Base-by-base conservation (phyloP, 2,329 filamentous ascomycete genomes). In the Calcarisporium arbuscula region DNA sequence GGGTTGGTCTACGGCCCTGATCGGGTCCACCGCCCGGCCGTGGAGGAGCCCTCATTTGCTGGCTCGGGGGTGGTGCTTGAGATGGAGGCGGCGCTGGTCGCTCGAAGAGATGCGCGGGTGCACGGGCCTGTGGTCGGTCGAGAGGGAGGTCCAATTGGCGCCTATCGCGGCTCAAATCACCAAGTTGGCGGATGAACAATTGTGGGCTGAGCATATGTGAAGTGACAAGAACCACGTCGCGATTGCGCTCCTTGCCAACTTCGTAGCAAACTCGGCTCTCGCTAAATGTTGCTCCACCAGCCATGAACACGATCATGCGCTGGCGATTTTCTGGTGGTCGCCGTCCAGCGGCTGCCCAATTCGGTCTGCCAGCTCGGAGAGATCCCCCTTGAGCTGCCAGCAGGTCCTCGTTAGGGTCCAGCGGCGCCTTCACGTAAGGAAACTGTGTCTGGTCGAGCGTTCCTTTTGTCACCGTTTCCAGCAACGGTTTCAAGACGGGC, bases 211-310 rank as follows among this genome's bases (percentile, higher is more conserved):
- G 68, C 89, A 98, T 95, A 55, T 98, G 92, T 17, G 84, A 89
- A 1, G 86, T 92, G 14, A 82, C 77, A 5, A 98, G 74, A 55
- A 94, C 85, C n/a, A 96, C 67, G 48, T 98, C 92, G 44, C 83
- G 78, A 34, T 77, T 78, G 30, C 78, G 78, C 32, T 78, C 67
- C 34, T 80, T 73, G 3, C 85, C 82, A 18, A 90, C 67, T 50
- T 95, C 87, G 56, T 96, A 96, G 62, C 92, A 98, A 10, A 80
- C 74, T 19, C 92, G 79, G 20, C 85, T 75, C 62, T 98, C 92
- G 5, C 86, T 88, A 57, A 90, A 95, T 0, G 92, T 96, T 15
- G 92, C 92, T 28, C 92, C 92, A 30, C 92, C 92, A 2, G 90
- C 92, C 73, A 96, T 82, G 56, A 95, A 96, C 12, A 96, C 81